Base-by-base conservation (phyloP, 1,284 basidiomycete species). In the Marasmius sp. region DNA sequence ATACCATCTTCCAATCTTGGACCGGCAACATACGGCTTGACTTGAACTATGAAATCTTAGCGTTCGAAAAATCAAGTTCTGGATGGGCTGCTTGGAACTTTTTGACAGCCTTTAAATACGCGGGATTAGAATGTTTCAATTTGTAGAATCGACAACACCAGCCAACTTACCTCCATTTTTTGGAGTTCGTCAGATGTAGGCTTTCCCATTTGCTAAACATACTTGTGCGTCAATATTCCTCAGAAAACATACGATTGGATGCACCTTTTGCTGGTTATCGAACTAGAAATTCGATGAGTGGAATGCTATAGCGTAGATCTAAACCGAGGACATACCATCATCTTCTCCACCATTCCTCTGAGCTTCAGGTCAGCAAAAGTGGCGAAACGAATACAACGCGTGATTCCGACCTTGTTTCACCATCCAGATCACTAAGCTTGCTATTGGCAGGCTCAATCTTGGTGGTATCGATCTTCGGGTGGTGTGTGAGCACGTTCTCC, bases 291-390 rank as follows among this genome's bases (percentile, higher is more conserved):
- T 52, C 59, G 20, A 59, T 8, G 55, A 50, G 27, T 27, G 27
- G 52, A 61, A 65, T 38, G 43, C 63, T 27, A 61, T 43, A 54
- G 48, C 61, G 49, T 45, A 45, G 39, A 59, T 58, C 69, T 53
- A 67, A 59, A 38, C 16, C 18, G 56, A 39, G 51, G 22, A 60
- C 45, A 14, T 77, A 95, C 96, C 97, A 99, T 99, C 97, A 99
- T 99, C 81, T 99, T 99, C 78, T 99, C 97, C 0, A 99, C 97
- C 93, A 99, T 94, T 0, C 93, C 94, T 68, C 97, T 93, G 70
- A 8, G 43, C 39, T 59, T 61, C 8, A 37, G 16, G 18, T 43
- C 11, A 11, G 59, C 14, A 57, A 52, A n/a, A 56, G 34, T 16
- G 45, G 67, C 38, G 67, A 50, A 7, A 50, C 59, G 16, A n/a